Evolutionary conservation across 2,329 filamentous ascomycete species (phyloP), one percentile per base, ranked within the genome.

Genomic region (Clarireedia sp.): DNA sequence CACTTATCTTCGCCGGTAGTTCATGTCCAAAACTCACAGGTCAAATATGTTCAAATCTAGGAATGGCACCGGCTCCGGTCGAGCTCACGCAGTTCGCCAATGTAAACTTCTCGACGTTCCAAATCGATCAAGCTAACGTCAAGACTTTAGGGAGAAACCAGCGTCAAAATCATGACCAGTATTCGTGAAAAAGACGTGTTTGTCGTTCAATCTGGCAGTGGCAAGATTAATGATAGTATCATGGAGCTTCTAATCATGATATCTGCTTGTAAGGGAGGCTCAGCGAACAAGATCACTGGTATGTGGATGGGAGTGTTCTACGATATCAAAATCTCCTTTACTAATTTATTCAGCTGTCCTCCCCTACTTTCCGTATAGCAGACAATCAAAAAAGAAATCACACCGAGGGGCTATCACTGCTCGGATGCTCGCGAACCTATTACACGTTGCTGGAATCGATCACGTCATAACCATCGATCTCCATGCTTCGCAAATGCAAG

Each of bases 191-290:
- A 97, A 73, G 92, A 99, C 80, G 92, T 99, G 66, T 99, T 97
- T 72, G 92, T 99, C 70, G 87, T 99, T 59, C 94, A 99, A 77
- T 97, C 92, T 60, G 94, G 94, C 62, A 96, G 94, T 74, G 80
- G 84, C 69, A 90, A 87, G 74, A 96, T 96, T 79, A 99, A 99
- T 72, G 94, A 99, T 75, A 95, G 90, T 68, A 90, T 99, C 69
- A 96, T 99, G 90, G 94, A 99, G 78, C 81, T 99, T 69, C 81
- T 99, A 69, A 97, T 99, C 73, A 95, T 99, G 89, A 96, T 97
- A 67, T 94, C 89, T 62, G 94, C 94, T 64, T 99, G 94, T 80
- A 97, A 96, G 74, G 91, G 94, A 68, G 94, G 92, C 63, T 97
- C 94, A 54, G 89, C 94, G 60, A 96, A 91, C 76, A 95, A 94